Evolutionary conservation across 2,329 filamentous ascomycete genomes (phyloP), one percentile per base, ranked within the genome.

Genomic region (Colletotrichum truncatum): DNA sequence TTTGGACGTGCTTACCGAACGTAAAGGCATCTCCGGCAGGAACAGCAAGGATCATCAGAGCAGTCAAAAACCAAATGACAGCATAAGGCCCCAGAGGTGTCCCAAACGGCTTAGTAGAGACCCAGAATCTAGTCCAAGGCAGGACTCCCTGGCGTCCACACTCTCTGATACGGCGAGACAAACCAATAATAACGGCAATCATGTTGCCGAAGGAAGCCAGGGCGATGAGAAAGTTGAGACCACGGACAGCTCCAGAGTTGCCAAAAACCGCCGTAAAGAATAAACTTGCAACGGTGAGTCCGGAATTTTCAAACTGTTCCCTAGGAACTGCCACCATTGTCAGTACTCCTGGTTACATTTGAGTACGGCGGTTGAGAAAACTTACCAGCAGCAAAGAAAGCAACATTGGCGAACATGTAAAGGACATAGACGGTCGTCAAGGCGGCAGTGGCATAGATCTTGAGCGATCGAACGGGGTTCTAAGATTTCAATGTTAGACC

Each of bases 1-100:
- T 2, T 10, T 4, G n/a, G 51, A 1, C n/a, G 49, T 14, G 70
- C 75, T 16, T 70, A 84, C 83, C 78, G 69, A 90, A 90, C 64
- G 86, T 84, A 73, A 90, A 91, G 0, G 88, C 88, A 71, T 91
- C 88, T 1, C 88, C 88, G 1, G 87, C 85, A 0, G 88, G 87
- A 0, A 87, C 82, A 0, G 84, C 86, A 0, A 87, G 70, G 26
- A 89, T 89, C 84, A 90, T 87, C 30, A 90, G 68, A 1, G 86
- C 71, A 0, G 87, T 90, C 56, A 88, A 71, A 0, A 70, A 70
- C 84, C 85, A 90, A 70, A 87, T 87, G 2, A 89, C 68, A 0
- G 82, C 59, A 64, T 89, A 89, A 0, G 87, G 87, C 0, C 86
- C 87, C 0, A 89, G 69, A 0, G 88, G 87, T 0, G 88, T 91